Conservation (phyloP, 495 filamentous ascomycete species). For the Penicillium samsonianum region DNA sequence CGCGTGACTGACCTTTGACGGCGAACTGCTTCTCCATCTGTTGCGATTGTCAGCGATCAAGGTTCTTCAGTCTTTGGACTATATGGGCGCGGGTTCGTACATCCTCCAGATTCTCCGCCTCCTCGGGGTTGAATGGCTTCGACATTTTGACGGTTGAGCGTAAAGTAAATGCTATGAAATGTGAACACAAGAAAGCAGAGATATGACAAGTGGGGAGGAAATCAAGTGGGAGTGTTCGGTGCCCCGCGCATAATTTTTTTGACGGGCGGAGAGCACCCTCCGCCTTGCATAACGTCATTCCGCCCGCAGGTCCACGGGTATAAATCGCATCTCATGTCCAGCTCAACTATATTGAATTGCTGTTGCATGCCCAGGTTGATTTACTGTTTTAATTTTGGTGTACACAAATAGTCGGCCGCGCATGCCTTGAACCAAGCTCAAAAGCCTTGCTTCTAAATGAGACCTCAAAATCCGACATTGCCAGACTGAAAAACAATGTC, state of each 20-base stretch:
- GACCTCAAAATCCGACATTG: no score
- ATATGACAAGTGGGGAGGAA: slow-evolving; percentile 15
- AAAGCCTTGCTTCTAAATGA: neutral
- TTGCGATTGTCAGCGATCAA: slow-evolving; percentile 28
- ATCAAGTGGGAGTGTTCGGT: slow-evolving; percentile 19
- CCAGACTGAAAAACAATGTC: no score
- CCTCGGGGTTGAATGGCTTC: slow-evolving; percentile 62
- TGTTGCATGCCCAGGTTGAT: neutral
- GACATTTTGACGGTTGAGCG: slow-evolving; percentile 39
- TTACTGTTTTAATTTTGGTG: neutral
- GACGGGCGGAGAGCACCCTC: slow-evolving; percentile 31
- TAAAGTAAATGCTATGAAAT: slow-evolving; percentile 4
- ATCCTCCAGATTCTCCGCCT: slow-evolving; percentile 77
- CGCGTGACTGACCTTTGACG: slow-evolving; percentile 71
- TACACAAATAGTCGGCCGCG: neutral
- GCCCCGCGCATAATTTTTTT: slow-evolving; percentile 43
- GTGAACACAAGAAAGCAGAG: slow-evolving; percentile 6
- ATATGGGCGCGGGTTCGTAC: slow-evolving; percentile 36
- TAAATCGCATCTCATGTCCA: neutral
- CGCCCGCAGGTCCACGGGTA: slow-evolving; percentile 1
- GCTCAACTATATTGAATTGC: neutral
- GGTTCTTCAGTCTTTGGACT: neutral
- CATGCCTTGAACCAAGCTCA: neutral
- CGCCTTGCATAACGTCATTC: slow-evolving; percentile 33
- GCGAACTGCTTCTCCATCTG: slow-evolving; percentile 99